Evolutionary conservation across 495 filamentous ascomycete species (phyloP).

Genomic region (Aspergillus steynii): DNA sequence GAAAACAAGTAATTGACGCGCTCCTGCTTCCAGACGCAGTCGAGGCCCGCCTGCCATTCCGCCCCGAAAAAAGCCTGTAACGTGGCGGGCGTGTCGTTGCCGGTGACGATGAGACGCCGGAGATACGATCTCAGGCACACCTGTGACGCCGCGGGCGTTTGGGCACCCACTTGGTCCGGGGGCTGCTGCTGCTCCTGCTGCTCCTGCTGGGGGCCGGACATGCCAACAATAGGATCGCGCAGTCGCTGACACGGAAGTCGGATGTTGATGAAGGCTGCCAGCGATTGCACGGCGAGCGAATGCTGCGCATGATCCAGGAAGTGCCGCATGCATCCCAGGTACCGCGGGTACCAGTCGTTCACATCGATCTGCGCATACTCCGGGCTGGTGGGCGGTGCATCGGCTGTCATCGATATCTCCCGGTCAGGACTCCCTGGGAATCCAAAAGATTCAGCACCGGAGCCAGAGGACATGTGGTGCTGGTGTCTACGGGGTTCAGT

Average conservation of each 20-base stretch:
- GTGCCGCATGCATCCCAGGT: slow-evolving; percentile 80
- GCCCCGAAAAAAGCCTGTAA: slow-evolving; percentile 89
- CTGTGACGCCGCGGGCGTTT: slow-evolving; percentile 27
- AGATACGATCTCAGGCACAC: slow-evolving; percentile 83
- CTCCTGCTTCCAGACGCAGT: slow-evolving; percentile 79
- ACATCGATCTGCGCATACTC: slow-evolving; percentile 61
- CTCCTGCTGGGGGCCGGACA: slow-evolving; percentile 16
- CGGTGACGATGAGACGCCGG: slow-evolving; percentile 86
- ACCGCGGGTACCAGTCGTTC: slow-evolving; percentile 86
- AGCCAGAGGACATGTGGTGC: neutral
- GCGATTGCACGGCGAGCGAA: slow-evolving; percentile 71
- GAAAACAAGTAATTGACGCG: slow-evolving; percentile 91
- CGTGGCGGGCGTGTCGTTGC: slow-evolving; percentile 72
- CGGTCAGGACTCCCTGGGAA: slow-evolving; percentile 10
- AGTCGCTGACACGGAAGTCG: slow-evolving; percentile 45
- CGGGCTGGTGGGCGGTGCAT: slow-evolving; percentile 20
- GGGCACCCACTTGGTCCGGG: neutral
- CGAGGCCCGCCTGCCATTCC: slow-evolving; percentile 76
- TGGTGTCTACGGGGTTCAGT: slow-evolving; percentile 22
- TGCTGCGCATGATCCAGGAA: slow-evolving; percentile 89
- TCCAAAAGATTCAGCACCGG: slow-evolving; percentile 10
- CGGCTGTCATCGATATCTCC: slow-evolving; percentile 10
- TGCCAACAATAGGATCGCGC: slow-evolving; percentile 17
- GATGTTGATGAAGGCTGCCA: slow-evolving; percentile 91
- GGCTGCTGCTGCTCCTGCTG: neutral